Conservation (phyloP, 1,284 basidiomycete genomes). For the Volvariella volvacea region DNA sequence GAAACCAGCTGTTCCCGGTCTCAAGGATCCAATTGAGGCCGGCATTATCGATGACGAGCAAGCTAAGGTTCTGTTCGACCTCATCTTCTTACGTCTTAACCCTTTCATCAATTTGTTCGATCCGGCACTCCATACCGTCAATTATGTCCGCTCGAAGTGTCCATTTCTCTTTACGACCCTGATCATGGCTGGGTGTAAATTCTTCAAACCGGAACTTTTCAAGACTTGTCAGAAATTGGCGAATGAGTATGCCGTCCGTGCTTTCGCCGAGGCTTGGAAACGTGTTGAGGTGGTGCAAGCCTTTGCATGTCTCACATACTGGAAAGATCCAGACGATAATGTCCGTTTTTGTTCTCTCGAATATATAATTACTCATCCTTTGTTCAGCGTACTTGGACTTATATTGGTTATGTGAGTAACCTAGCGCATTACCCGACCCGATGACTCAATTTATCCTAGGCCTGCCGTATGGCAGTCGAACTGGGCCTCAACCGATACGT, state of each 20-base stretch:
- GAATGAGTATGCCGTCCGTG: constrained; percentile 64
- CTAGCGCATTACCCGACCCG: not conserved
- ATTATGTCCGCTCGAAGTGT: constrained; percentile 67
- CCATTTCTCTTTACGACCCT: constrained; percentile 79
- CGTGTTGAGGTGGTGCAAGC: constrained; percentile 79
- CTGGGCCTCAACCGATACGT: constrained; percentile 68
- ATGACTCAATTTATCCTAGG: constrained; percentile 29
- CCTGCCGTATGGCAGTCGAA: constrained; percentile 82
- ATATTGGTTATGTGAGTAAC: constrained; percentile 67
- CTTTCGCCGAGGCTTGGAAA: constrained; percentile 72
- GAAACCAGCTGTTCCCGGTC: constrained; percentile 21
- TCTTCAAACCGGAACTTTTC: constrained; percentile 69
- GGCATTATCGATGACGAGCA: constrained; percentile 63
- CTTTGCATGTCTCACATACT: constrained; percentile 79
- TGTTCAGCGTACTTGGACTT: constrained; percentile 70
- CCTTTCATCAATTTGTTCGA: constrained; percentile 84
- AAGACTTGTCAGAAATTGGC: constrained; percentile 61
- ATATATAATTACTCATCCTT: constrained; percentile 12
- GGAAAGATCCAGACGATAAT: constrained; percentile 79
- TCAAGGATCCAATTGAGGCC: constrained; percentile 61
- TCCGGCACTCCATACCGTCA: constrained; percentile 64
- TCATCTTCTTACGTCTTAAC: constrained; percentile 73
- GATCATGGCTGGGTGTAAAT: constrained; percentile 79
- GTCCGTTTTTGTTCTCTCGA: constrained; percentile 30
- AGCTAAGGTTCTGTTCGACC: constrained; percentile 64